These are phyloP conservation scores for Zasmidium citrigriseum DNA, from an alignment of 2,329 filamentous ascomycete species.

Conservation along the genomic window DNA sequence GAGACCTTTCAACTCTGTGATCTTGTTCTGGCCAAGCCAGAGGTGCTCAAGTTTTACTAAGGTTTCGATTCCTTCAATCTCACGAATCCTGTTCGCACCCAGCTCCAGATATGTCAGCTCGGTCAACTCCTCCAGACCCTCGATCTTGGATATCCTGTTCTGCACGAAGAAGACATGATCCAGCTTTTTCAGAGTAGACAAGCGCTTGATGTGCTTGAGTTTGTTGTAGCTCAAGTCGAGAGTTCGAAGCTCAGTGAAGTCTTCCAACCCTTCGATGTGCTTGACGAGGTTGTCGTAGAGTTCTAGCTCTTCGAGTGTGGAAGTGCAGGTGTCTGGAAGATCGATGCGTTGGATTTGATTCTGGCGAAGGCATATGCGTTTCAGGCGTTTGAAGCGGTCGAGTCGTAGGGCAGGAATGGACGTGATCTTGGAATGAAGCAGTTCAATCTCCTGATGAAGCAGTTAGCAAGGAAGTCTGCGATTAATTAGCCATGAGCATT, in stretches of 20 bases:
- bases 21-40: slow-evolving; percentile 97
- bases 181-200: slow-evolving; percentile 74
- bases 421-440: slow-evolving; percentile 81
- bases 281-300: slow-evolving; percentile 95
- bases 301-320: slow-evolving; percentile 78
- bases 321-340: slow-evolving; percentile 65
- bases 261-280: slow-evolving; percentile 81
- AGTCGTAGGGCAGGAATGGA: slow-evolving; percentile 78
- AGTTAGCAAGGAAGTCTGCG: slow-evolving; percentile 8
- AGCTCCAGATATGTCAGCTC: slow-evolving; percentile 83
- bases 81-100: slow-evolving; percentile 86
- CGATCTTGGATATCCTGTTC: slow-evolving; percentile 88
- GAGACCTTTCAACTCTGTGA: slow-evolving; percentile 77
- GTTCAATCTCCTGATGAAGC: slow-evolving; percentile 70
- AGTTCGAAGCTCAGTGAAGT: slow-evolving; percentile 70
- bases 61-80: slow-evolving; percentile 81
- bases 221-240: slow-evolving; percentile 98
- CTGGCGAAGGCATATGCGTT: slow-evolving; percentile 85
- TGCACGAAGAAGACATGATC: slow-evolving; percentile 89
- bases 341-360: slow-evolving; percentile 83
- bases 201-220: slow-evolving; percentile 95
- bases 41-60: slow-evolving; percentile 80
- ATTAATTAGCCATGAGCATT: slow-evolving; percentile 14
- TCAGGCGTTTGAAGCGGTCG: slow-evolving; percentile 71
- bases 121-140: slow-evolving; percentile 73